A percentile compares a stretch with the other conserved stretches of the same genome.
Conservation (phyloP, 2,329 filamentous ascomycete genomes). For the Seiridium cupressi region DNA sequence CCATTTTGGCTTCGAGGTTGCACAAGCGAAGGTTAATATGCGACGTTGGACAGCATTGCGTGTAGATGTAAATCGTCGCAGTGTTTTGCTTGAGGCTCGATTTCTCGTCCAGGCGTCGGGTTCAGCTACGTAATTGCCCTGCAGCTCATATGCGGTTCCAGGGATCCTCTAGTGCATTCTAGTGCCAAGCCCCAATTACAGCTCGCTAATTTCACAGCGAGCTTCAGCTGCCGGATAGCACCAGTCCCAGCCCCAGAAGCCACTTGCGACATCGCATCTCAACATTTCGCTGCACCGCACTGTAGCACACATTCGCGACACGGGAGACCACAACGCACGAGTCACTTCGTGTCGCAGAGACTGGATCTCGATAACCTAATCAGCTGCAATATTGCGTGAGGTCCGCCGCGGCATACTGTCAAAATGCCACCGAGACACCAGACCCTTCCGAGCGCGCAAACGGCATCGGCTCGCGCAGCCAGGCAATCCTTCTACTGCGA, state of each 20-base stretch:
- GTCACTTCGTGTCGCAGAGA: too few relatives aligned
- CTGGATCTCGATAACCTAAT: too few relatives aligned
- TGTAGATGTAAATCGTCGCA: not conserved
- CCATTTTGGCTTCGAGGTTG: constrained; percentile 2
- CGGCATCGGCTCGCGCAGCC: constrained; percentile 68
- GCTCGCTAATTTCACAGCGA: not conserved
- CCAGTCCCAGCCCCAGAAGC: not conserved
- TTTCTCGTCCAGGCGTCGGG: not conserved
- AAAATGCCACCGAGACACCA: constrained; percentile 41
- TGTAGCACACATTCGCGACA: not conserved
- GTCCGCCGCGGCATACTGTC: not conserved
- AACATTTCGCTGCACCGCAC: not conserved
- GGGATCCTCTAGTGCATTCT: not conserved
- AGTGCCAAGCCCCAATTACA: not conserved
- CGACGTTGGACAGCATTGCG: not conserved
- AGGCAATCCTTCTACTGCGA: constrained; percentile 80
- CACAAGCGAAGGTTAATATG: not conserved
- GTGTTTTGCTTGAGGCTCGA: not conserved
- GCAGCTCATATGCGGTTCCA: not conserved
- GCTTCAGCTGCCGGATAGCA: not conserved
- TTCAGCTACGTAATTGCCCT: constrained; percentile 4
- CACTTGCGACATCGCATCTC: not conserved
- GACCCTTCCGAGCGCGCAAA: constrained; percentile 57
- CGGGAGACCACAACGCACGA: too few relatives aligned
- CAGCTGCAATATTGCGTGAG: too few relatives aligned